These are phyloP conservation scores for Talaromyces sp. DNA, from an alignment of 2,329 filamentous ascomycete species.

Conservation along the genomic window DNA sequence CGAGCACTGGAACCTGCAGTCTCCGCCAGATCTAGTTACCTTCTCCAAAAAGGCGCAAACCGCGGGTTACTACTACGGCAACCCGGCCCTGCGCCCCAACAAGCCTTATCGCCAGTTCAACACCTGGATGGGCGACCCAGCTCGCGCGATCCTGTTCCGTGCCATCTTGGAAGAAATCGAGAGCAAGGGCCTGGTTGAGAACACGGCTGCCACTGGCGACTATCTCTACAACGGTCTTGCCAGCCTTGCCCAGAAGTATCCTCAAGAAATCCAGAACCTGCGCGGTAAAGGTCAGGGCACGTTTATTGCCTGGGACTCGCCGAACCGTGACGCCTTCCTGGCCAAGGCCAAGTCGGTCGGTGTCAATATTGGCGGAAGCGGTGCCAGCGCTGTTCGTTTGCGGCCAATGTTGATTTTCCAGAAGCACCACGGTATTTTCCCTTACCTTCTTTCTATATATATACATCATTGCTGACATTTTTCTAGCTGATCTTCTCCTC, in stretches of 20 bases:
- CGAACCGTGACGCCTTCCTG: slow-evolving; percentile 72
- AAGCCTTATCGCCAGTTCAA: slow-evolving; percentile 96
- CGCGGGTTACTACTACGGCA: slow-evolving; percentile 85
- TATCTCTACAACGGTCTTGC: slow-evolving; percentile 71
- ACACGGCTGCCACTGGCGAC: slow-evolving; percentile 71
- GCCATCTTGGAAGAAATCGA: slow-evolving; percentile 79
- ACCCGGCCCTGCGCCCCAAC: slow-evolving; percentile 75
- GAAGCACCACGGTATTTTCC: slow-evolving; percentile 66
- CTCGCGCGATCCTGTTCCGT: slow-evolving; percentile 76
- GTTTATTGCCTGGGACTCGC: slow-evolving; percentile 88
- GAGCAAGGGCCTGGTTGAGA: slow-evolving; percentile 67
- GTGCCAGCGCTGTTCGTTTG: slow-evolving; percentile 68
- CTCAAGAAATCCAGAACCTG: slow-evolving; percentile 73
- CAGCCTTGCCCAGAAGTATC: slow-evolving; percentile 63
- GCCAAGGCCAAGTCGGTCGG: slow-evolving; percentile 72
- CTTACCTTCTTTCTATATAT: background rate
- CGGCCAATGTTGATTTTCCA: slow-evolving; percentile 91
- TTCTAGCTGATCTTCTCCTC: slow-evolving; percentile 66
- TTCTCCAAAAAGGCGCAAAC: slow-evolving; percentile 95
- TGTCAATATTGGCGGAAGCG: slow-evolving; percentile 82
- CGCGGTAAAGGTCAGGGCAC: slow-evolving; percentile 84
- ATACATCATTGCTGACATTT: background rate
- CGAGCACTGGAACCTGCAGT: slow-evolving; percentile 80
- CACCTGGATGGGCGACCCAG: slow-evolving; percentile 94
- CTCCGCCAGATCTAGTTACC: slow-evolving; percentile 87